These are phyloP conservation scores for Metarhizium sp. DNA, from an alignment of 2,329 filamentous ascomycete species.

Conservation along the genomic window DNA sequence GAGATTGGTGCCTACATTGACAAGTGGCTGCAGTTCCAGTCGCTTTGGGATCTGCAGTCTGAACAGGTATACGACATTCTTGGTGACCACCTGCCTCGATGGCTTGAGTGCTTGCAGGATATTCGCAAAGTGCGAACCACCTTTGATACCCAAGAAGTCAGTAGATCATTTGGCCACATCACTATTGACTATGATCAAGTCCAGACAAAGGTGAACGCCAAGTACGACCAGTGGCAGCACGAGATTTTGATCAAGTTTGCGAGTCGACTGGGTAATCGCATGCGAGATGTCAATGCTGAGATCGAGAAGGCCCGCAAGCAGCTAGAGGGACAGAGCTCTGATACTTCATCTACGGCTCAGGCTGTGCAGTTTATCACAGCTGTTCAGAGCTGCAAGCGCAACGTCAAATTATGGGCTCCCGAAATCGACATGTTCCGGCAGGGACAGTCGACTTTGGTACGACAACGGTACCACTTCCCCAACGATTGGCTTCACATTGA, in stretches of 20 bases:
- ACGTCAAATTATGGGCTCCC: slow-evolving; percentile 87
- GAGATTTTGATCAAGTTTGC: slow-evolving; percentile 94
- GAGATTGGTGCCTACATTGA: slow-evolving; percentile 82
- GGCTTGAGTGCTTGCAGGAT: slow-evolving; percentile 93
- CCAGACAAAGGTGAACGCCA: slow-evolving; percentile 95
- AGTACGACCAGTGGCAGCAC: slow-evolving; percentile 99
- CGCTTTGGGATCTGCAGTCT: slow-evolving; percentile 92
- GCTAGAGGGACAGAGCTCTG: slow-evolving; percentile 83
- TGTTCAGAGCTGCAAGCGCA: slow-evolving; percentile 90
- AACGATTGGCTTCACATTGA: slow-evolving; percentile 92
- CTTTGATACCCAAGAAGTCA: slow-evolving; percentile 94
- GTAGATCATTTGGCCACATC: slow-evolving; percentile 84
- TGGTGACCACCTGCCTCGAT: slow-evolving; percentile 82
- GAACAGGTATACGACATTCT: slow-evolving; percentile 91
- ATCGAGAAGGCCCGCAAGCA: slow-evolving; percentile 85
- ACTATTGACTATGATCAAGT: slow-evolving; percentile 98
- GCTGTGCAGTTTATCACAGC: slow-evolving; percentile 98
- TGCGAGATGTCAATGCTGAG: slow-evolving; percentile 86
- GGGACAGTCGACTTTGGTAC: slow-evolving; percentile 82
- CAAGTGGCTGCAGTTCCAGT: slow-evolving; percentile 98
- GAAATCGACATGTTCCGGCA: slow-evolving; percentile 95
- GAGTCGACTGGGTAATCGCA: slow-evolving; percentile 74
- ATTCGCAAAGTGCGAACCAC: slow-evolving; percentile 92
- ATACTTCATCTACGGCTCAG: slow-evolving; percentile 90
- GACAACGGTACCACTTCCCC: slow-evolving; percentile 89